Evolutionary conservation across 202 grass and related monocot species (phyloP).

Genomic region (Saccharum hybrid): DNA sequence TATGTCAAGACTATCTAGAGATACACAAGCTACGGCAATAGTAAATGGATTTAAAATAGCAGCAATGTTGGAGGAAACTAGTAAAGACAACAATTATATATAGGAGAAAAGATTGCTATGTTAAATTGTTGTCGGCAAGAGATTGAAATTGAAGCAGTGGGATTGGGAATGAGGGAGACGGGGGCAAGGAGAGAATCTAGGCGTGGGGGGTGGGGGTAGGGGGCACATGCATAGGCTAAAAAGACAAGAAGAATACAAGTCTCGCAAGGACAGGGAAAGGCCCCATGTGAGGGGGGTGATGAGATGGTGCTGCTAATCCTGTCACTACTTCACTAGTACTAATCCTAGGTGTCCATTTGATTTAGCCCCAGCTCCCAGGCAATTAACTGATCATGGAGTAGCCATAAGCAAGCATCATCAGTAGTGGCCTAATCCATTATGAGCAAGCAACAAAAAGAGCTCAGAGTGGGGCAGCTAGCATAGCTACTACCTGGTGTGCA

Average conservation of each 20-base stretch:
- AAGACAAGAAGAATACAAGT: constrained; percentile 56
- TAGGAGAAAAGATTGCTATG: constrained; percentile 44
- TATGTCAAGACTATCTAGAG: neutral
- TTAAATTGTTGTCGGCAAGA: constrained; percentile 52
- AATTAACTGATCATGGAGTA: constrained; percentile 49
- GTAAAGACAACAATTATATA: constrained; percentile 39
- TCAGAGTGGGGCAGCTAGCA: constrained; percentile 31
- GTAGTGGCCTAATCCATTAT: constrained; percentile 26
- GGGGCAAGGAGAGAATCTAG: constrained; percentile 54
- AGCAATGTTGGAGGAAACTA: constrained; percentile 36
- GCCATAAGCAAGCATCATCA: constrained; percentile 44
- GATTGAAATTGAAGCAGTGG: constrained; percentile 9
- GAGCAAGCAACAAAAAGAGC: constrained; percentile 34
- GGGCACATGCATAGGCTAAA: constrained; percentile 58
- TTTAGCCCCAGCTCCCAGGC: constrained; percentile 1
- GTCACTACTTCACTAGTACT: constrained; percentile 6
- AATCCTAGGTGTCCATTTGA: constrained; percentile 39
- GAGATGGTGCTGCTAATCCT: constrained; percentile 43
- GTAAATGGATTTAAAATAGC: neutral
- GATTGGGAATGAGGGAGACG: constrained; percentile 1
- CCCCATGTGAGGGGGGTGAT: constrained; percentile 37
- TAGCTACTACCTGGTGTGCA: too few species aligned
- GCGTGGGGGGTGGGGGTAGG: constrained; percentile 50
- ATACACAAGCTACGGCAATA: neutral
- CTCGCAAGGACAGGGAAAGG: constrained; percentile 38